phyloP scores from a whole-genome alignment of 768 basidiomycete genomes.

The Naematelia aurantialba region DNA sequence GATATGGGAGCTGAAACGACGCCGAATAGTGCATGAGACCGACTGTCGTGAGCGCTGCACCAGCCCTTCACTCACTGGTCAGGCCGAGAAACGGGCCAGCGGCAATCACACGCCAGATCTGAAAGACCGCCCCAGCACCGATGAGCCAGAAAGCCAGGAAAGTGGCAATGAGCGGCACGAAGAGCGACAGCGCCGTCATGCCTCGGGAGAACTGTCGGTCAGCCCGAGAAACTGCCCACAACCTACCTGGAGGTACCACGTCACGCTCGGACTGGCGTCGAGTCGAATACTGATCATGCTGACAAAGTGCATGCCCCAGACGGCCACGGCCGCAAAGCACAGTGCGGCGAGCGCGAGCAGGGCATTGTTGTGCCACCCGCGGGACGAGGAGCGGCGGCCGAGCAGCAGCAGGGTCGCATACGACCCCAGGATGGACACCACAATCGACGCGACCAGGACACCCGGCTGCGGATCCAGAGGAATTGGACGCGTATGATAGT shows the following conservation, averaged over 20 bases:
- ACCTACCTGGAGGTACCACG: slow-evolving; percentile 47
- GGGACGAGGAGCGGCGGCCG: slow-evolving; percentile 41
- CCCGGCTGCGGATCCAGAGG: slow-evolving; percentile 45
- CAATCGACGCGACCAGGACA: slow-evolving; percentile 48
- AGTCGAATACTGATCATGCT: slow-evolving; percentile 44
- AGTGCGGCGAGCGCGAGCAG: slow-evolving; percentile 41
- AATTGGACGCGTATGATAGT: slow-evolving; percentile 38
- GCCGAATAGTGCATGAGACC: slow-evolving; percentile 51
- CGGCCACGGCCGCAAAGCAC: slow-evolving; percentile 47
- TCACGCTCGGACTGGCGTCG: slow-evolving; percentile 32
- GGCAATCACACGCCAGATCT: slow-evolving; percentile 38
- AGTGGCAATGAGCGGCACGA: slow-evolving; percentile 48
- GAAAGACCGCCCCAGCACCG: slow-evolving; percentile 43
- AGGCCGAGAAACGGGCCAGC: slow-evolving; percentile 46
- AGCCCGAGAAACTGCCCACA: slow-evolving; percentile 1
- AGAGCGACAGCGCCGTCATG: slow-evolving; percentile 49
- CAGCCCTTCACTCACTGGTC: slow-evolving; percentile 39
- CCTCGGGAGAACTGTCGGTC: slow-evolving; percentile 43
- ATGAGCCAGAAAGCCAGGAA: slow-evolving; percentile 47
- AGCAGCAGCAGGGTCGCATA: slow-evolving; percentile 50
- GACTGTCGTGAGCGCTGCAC: slow-evolving; percentile 29
- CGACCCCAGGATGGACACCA: slow-evolving; percentile 51
- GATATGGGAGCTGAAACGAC: slow-evolving; percentile 43
- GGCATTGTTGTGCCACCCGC: slow-evolving; percentile 41
- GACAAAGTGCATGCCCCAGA: slow-evolving; percentile 51